Evolutionary conservation across 768 basidiomycete species (phyloP), one percentile per base, ranked within the genome.

Genomic region (Calocybe indica): DNA sequence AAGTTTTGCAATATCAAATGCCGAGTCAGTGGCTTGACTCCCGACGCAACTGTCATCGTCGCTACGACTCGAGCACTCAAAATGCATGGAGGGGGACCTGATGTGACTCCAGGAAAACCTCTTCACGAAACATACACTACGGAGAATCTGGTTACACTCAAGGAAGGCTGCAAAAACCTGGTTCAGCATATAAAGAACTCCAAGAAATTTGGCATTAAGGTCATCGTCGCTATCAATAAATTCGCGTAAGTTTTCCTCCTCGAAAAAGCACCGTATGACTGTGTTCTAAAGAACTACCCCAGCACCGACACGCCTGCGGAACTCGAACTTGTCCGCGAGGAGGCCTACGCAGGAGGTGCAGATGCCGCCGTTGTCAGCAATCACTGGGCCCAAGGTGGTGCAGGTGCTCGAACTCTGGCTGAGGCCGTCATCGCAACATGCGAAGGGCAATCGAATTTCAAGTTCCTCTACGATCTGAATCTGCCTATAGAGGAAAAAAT

Each of bases 1-100:
- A 96, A 99, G 67, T 99, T 98, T 78, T 97, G 92, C 76, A 97
- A 98, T 69, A 97, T 99, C 77, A 99, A 99, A 67, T 97, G 94
- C 66, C 84, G 95, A 51, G 76, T 88, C 49, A 93, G 90, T 52
- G 95, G 94, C 41, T 78, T 98, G 60, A 86, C 74, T 48, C 96
- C 96, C 7, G 91, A 99, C 66, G 95, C 92, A 3, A 87, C 87
- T 34, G 82, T 99, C 55, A 88, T 99, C 58, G 95, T 99, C 45
- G 96, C 95, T 6, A 99, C 95, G 4, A 93, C 95, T 29, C 88
- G 95, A 55, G 95, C 95, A 14, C 73, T 99, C 52, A 99, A 98
- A 78, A 99, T 99, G 95, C 95, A 99, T 63, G 95, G 95, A 37
- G 95, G 95, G 51, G 96, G 89, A 50, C 95, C 95, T 5, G 93